Evolutionary conservation across 1,139 yeast genomes (phyloP).

Genomic region (Cylindricascospora bacillispora): DNA sequence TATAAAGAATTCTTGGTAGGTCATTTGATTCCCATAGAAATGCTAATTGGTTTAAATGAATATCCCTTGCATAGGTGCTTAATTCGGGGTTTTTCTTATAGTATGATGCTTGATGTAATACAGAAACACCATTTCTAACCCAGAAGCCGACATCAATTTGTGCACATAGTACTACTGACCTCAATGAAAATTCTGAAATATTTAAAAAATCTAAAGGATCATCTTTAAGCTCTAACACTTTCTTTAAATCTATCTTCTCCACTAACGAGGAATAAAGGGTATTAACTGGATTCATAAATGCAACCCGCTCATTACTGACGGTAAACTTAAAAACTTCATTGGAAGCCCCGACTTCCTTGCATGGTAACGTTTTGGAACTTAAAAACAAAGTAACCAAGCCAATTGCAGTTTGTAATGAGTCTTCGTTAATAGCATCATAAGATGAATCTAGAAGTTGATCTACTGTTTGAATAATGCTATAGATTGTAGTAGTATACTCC

Average conservation of each 20-base stretch:
- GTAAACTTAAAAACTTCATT: conserved; percentile 27
- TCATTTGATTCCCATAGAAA: conserved; percentile 35
- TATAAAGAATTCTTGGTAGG: conserved; percentile 30
- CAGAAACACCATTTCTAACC: conserved; percentile 53
- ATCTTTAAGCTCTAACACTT: conserved; percentile 11
- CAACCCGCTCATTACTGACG: conserved; percentile 38
- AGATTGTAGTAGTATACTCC: conserved; percentile 36
- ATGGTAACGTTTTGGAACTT: conserved; percentile 16
- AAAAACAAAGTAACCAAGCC: conserved; percentile 28
- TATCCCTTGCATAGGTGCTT: conserved; percentile 35
- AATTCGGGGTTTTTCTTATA: conserved; percentile 26
- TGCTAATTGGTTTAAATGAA: conserved; percentile 46
- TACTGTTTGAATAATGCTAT: conserved; percentile 34
- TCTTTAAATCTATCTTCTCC: conserved; percentile 16
- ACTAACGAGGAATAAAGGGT: conserved; percentile 31
- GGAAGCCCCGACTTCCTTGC: conserved; percentile 16
- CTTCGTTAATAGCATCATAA: conserved; percentile 14
- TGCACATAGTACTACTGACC: conserved; percentile 43
- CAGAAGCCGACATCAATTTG: conserved; percentile 49
- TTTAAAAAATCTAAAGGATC: conserved; percentile 27
- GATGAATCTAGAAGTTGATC: conserved; percentile 28
- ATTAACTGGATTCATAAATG: conserved; percentile 50
- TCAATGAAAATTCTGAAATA: conserved; percentile 44
- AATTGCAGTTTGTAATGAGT: conserved; percentile 24
- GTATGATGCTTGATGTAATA: conserved; percentile 34